These are phyloP conservation scores for Hymenoscyphus albidus DNA, from an alignment of 2,329 filamentous ascomycete genomes.

Conservation along the genomic window DNA sequence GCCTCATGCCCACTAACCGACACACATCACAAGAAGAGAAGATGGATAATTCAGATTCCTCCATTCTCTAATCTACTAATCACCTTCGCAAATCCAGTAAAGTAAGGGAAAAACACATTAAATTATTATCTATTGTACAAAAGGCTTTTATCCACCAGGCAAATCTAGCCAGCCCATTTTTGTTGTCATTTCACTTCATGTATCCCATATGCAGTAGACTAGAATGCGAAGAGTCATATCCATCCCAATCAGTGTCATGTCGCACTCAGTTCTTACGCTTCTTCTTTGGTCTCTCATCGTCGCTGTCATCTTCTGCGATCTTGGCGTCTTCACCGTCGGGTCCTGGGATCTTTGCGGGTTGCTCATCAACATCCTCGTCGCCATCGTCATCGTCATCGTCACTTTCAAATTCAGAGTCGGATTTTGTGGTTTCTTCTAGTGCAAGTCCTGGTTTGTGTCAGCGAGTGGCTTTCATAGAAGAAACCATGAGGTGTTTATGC, in stretches of 20 bases:
- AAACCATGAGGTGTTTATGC: background rate
- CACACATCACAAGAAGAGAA: too few species aligned
- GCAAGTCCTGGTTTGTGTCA: constrained; percentile 56
- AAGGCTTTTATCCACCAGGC: background rate
- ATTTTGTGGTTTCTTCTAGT: constrained; percentile 63
- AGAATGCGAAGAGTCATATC: background rate
- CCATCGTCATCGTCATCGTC: constrained; percentile 41
- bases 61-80: too few species aligned
- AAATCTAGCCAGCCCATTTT: background rate
- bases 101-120: background rate
- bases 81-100: background rate
- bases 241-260: too few species aligned
- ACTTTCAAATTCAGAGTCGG: constrained; percentile 68
- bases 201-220: background rate
- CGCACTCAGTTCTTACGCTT: constrained; percentile 39
- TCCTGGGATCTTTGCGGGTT: background rate
- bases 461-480: background rate
- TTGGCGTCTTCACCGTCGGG: background rate
- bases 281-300: constrained; percentile 37
- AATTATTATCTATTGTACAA: background rate
- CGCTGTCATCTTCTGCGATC: background rate
- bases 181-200: background rate
- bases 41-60: too few species aligned
- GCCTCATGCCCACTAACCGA: too few species aligned
- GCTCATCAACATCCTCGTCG: constrained; percentile 35